phyloP scores from a whole-genome alignment of 495 filamentous ascomycete species.

The Tuber brumale region DNA sequence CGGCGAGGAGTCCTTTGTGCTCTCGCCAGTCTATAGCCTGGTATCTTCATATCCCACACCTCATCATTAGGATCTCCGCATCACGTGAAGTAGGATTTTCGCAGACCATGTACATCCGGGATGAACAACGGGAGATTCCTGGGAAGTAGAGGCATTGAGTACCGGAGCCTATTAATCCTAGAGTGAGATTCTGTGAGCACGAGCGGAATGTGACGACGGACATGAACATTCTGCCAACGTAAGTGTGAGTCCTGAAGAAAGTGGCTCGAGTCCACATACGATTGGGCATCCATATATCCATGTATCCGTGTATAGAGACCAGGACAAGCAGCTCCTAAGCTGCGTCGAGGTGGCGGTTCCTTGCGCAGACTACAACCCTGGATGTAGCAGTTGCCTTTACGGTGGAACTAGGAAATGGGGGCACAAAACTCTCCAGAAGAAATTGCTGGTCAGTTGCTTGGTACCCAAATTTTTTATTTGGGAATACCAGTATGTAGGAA shows the following conservation, averaged over 20 bases:
- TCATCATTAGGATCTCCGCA: neutral
- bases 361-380: constrained; percentile 21
- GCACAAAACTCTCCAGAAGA: neutral
- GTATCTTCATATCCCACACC: constrained; percentile 37
- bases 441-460: neutral
- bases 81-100: neutral
- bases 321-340: constrained; percentile 30
- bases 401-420: constrained; percentile 26
- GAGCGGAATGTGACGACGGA: neutral
- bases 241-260: neutral
- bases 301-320: constrained; percentile 42
- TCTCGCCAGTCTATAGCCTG: constrained; percentile 50
- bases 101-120: constrained; percentile 40
- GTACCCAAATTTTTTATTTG: neutral
- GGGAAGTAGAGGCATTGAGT: constrained; percentile 35
- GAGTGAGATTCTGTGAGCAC: neutral
- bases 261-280: constrained; percentile 9
- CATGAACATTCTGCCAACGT: neutral
- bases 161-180: constrained; percentile 31
- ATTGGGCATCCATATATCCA: constrained; percentile 20
- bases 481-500: neutral
- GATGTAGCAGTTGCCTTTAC: constrained; percentile 12
- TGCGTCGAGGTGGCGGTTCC: constrained; percentile 13
- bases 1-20: constrained; percentile 34
- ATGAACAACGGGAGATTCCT: constrained; percentile 38